These are phyloP conservation scores for Phytophthora citrophthora DNA, from an alignment of 352 stramenopile species.

Conservation along the genomic window DNA sequence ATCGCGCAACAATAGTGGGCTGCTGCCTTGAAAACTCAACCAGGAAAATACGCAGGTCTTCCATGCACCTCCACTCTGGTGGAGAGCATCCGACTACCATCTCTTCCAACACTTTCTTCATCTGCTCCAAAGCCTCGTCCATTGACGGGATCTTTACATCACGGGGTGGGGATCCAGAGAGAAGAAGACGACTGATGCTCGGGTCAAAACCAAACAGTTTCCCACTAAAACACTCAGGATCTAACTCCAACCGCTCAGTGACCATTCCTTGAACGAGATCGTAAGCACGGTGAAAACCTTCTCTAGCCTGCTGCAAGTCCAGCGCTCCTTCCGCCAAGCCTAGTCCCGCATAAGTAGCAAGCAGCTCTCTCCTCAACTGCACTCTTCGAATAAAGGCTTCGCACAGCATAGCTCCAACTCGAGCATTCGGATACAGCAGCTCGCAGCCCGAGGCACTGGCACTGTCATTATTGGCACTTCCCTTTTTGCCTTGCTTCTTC, in stretches of 20 bases:
- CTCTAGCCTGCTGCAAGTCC: slow-evolving; percentile 46
- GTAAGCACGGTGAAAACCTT: slow-evolving; percentile 49
- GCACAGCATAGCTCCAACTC: slow-evolving; percentile 58
- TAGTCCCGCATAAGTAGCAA: slow-evolving; percentile 49
- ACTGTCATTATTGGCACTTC: slow-evolving; percentile 6
- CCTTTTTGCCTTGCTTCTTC: slow-evolving; percentile 71
- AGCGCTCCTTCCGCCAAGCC: slow-evolving; percentile 53
- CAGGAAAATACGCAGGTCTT: slow-evolving; percentile 83
- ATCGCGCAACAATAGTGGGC: slow-evolving; percentile 75
- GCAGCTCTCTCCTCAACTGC: slow-evolving; percentile 54
- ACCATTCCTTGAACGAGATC: slow-evolving; percentile 51
- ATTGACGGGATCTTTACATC: slow-evolving; percentile 70
- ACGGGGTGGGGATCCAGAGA: slow-evolving; percentile 72
- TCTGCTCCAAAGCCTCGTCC: slow-evolving; percentile 56
- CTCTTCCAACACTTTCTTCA: slow-evolving; percentile 62
- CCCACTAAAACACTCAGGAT: slow-evolving; percentile 69
- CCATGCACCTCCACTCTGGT: slow-evolving; percentile 74
- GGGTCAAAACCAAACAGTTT: slow-evolving; percentile 80
- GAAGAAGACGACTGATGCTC: slow-evolving; percentile 71
- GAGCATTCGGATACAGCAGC: slow-evolving; percentile 54
- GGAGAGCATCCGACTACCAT: slow-evolving; percentile 66
- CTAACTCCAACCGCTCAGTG: slow-evolving; percentile 71
- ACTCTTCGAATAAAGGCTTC: slow-evolving; percentile 72
- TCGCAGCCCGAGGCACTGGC: slow-evolving; percentile 32
- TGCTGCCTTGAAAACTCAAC: slow-evolving; percentile 73